Percentiles rank a stretch among this genome's conserved stretches.
These are phyloP conservation scores for Volvariella surrecta DNA, from an alignment of 1,284 basidiomycete genomes.

Conservation along the genomic window DNA sequence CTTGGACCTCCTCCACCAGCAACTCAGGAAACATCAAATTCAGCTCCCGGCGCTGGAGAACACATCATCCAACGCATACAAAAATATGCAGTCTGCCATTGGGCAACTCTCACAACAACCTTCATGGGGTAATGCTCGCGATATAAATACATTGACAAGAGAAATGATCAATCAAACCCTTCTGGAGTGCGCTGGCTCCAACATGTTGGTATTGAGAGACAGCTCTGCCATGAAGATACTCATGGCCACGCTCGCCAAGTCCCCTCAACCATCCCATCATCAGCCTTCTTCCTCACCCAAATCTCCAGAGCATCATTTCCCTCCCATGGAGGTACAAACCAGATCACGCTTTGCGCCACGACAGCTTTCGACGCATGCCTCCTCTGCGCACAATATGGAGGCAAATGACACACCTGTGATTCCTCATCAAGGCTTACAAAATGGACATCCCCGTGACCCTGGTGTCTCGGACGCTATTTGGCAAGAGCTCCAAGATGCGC, in stretches of 20 bases:
- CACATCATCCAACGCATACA: constrained; percentile 19
- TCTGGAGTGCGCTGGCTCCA: constrained; percentile 6
- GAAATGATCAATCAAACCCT: constrained; percentile 30
- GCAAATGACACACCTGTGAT: no score
- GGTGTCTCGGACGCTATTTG: constrained; percentile 37
- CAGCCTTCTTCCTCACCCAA: no score
- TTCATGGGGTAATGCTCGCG: constrained; percentile 59
- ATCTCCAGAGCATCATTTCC: no score
- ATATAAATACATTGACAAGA: constrained; percentile 45
- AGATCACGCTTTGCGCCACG: neutral
- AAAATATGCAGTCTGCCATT: constrained; percentile 28
- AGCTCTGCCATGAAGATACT: constrained; percentile 17
- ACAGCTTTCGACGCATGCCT: neutral
- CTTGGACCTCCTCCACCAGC: constrained; percentile 36
- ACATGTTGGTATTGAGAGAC: constrained; percentile 11
- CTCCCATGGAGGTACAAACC: constrained; percentile 2
- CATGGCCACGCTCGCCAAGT: constrained; percentile 10
- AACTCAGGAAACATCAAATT: constrained; percentile 35
- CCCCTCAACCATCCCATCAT: neutral
- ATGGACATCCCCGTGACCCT: constrained; percentile 32
- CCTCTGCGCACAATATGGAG: constrained; percentile 4
- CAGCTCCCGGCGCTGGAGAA: constrained; percentile 28
- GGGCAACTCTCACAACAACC: constrained; percentile 32
- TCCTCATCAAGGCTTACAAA: no score
- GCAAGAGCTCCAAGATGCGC: constrained; percentile 28